Evolutionary conservation across 1,284 basidiomycete genomes (phyloP), one percentile per base, ranked within the genome.

Genomic region (Xerocomus cyaneibrunnescens): DNA sequence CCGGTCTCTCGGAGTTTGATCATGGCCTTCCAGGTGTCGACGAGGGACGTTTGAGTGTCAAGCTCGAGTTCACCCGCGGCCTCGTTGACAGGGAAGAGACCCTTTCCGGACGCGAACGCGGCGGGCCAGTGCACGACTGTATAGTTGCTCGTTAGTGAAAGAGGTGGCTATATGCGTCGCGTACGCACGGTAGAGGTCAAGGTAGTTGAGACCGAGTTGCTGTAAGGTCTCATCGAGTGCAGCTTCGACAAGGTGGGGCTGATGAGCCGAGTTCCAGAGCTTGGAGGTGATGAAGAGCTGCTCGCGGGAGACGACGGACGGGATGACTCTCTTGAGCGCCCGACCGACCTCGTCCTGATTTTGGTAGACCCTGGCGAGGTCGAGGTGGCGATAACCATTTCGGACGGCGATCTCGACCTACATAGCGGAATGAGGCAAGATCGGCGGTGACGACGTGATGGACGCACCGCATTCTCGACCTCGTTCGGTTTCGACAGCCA

Each of bases 111-210:
- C 19, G 68, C 70, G 69, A 94, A 89, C 1, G 89, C 79, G 32
- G 91, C 83, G 1, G 93, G 92, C 92, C 92, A 96, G 75, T 95
- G 92, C 54, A 95, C 76, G 42, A 93, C 86, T 87, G 61, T 8
- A 19, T n/a, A 2, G 21, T 2, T 19, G 22, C 28, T 19, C 14
- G 45, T 51, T 9, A 56, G 28, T 17, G 27, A 23, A 16, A 27
- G 7, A 13, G 41, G 34, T 43, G 52, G 13, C 28, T 41, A 30
- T 39, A 49, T 34, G 47, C 23, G 38, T 13, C 35, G 14, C 28
- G 9, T 21, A 72, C 80, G 52, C 60, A 84, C 84, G 74, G 65
- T 90, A 93, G 23, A 92, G 76, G 67, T 95, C 92, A 34, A 95
- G 75, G 65, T 94, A 94, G 38, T 82, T 76, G 25, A 82, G 69